Conservation (phyloP, 2,329 filamentous ascomycete genomes). For the Microsporum canis region DNA sequence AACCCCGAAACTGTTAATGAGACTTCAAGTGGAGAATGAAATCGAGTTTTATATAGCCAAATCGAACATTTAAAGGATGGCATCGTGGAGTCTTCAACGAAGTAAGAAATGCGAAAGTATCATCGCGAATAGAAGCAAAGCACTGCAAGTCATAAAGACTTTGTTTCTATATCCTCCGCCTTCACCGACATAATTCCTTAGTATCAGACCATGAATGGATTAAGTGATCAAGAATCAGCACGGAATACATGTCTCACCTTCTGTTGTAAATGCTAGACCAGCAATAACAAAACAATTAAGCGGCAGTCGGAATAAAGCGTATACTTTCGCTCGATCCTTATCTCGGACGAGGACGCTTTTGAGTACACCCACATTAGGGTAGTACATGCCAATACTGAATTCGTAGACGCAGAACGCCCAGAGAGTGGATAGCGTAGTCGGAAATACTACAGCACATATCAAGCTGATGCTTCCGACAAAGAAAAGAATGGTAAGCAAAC, state of each 20-base stretch:
- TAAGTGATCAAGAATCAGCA: background rate
- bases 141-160: slow-evolving; percentile 24
- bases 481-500: slow-evolving; percentile 32
- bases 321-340: slow-evolving; percentile 43
- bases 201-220: background rate
- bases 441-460: slow-evolving; percentile 31
- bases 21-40: background rate
- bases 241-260: slow-evolving; percentile 22
- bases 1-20: background rate
- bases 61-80: background rate
- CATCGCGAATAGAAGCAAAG: slow-evolving; percentile 8
- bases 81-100: background rate
- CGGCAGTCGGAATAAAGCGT: slow-evolving; percentile 47
- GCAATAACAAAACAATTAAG: slow-evolving; percentile 48
- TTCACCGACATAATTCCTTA: background rate
- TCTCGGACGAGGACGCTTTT: slow-evolving; percentile 48
- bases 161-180: slow-evolving; percentile 20
- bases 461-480: slow-evolving; percentile 31
- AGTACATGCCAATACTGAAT: slow-evolving; percentile 47
- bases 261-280: slow-evolving; percentile 37
- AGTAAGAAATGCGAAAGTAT: slow-evolving; percentile 7
- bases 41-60: background rate
- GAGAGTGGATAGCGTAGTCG: slow-evolving; percentile 37
- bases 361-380: slow-evolving; percentile 44
- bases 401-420: slow-evolving; percentile 50